These are phyloP conservation scores for Didymella glomerata DNA, from an alignment of 2,329 filamentous ascomycete genomes.

Conservation along the genomic window DNA sequence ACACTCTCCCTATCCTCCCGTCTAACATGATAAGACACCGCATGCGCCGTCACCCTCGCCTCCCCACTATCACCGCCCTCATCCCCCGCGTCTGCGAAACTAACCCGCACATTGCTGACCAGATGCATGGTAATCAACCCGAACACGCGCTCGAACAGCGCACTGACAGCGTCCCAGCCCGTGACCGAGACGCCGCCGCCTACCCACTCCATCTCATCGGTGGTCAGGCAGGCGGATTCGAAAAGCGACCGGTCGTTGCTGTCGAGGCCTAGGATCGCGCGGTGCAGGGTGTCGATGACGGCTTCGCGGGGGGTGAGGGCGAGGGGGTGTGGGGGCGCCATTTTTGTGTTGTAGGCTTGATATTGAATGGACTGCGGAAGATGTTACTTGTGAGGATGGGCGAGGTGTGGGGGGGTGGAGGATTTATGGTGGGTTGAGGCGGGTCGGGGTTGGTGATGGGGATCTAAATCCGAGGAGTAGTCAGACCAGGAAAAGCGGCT, in stretches of 20 bases:
- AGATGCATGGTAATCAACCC: constrained; percentile 34
- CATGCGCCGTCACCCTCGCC: constrained; percentile 33
- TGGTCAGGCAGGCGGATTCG: constrained; percentile 31
- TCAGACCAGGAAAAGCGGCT: too few relatives aligned
- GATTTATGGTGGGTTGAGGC: neutral
- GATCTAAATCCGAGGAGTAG: neutral
- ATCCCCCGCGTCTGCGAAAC: constrained; percentile 7
- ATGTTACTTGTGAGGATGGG: neutral
- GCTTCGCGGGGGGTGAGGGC: constrained; percentile 33
- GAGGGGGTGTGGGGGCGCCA: neutral
- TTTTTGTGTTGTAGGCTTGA: neutral
- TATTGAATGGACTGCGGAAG: neutral
- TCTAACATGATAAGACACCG: constrained; percentile 33
- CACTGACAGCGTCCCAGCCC: constrained; percentile 30
- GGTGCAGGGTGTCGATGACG: constrained; percentile 35
- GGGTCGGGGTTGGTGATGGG: neutral
- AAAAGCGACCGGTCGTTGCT: constrained; percentile 32
- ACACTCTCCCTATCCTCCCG: constrained; percentile 29
- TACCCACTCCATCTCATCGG: constrained; percentile 28
- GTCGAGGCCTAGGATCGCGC: constrained; percentile 36
- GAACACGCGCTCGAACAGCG: constrained; percentile 29
- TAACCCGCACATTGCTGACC: constrained; percentile 35
- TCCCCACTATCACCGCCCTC: too few relatives aligned
- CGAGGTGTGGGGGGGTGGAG: neutral
- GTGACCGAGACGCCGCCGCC: constrained; percentile 24